Conservation (phyloP, 495 filamentous ascomycete species). For the Aspergillus biplanus region DNA sequence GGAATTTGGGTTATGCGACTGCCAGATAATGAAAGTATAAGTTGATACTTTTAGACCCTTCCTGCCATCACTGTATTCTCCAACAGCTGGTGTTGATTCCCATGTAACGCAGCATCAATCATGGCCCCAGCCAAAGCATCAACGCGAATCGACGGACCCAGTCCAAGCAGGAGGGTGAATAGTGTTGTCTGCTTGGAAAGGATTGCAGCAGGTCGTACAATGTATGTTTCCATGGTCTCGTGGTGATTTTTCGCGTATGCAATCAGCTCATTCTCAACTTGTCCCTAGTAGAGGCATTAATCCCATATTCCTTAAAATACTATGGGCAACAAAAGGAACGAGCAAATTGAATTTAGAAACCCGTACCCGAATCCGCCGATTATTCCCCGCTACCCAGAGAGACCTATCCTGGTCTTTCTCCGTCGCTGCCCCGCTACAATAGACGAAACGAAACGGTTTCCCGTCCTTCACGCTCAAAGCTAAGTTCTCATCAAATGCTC, state of each 20-base stretch:
- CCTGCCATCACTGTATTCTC: no score
- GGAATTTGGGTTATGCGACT: no score
- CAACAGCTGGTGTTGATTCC: slow-evolving; percentile 35
- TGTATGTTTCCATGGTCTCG: slow-evolving; percentile 34
- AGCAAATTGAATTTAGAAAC: slow-evolving; percentile 6
- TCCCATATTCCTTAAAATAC: not conserved
- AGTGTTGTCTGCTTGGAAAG: slow-evolving; percentile 31
- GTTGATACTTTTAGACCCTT: no score
- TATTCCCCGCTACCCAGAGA: slow-evolving; percentile 45
- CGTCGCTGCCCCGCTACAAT: slow-evolving; percentile 51
- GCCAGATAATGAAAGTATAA: no score
- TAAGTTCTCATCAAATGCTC: slow-evolving; percentile 35
- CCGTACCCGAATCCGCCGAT: slow-evolving; percentile 50
- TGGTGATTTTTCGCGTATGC: slow-evolving; percentile 32
- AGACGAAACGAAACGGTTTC: slow-evolving; percentile 53
- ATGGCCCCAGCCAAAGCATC: slow-evolving; percentile 44
- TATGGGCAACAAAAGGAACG: not conserved
- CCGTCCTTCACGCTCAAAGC: not conserved
- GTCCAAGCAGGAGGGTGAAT: slow-evolving; percentile 25
- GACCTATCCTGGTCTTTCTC: slow-evolving; percentile 51
- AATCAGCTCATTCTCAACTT: slow-evolving; percentile 44
- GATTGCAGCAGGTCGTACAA: slow-evolving; percentile 41
- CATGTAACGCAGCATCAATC: slow-evolving; percentile 42
- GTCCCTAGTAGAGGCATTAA: slow-evolving; percentile 31
- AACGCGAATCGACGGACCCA: slow-evolving; percentile 33